A percentile compares a stretch with the other conserved stretches of the same genome.
phyloP scores from a whole-genome alignment of 1,284 basidiomycete genomes.

The Cutaneotrichosporon sp. region DNA sequence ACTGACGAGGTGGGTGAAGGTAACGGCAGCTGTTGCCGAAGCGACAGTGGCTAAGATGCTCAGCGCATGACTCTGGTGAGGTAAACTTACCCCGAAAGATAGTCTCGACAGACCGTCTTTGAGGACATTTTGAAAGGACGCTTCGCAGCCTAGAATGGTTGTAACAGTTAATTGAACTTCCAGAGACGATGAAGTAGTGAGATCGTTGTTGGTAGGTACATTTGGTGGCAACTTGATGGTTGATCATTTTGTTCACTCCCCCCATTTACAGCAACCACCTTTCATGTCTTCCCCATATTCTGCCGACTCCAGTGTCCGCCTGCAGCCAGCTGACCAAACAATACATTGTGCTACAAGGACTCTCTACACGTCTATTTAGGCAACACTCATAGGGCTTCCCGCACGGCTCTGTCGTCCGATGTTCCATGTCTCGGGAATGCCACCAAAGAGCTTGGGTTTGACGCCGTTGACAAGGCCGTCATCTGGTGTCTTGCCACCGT shows the following conservation, averaged over 20 bases:
- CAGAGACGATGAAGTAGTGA: no score
- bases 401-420: slow-evolving; percentile 22
- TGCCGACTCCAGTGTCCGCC: no score
- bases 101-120: slow-evolving; percentile 16
- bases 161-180: no score
- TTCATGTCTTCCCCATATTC: no score
- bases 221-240: no score
- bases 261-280: no score
- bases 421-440: slow-evolving; percentile 23
- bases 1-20: slow-evolving; percentile 33
- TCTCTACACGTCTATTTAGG: slow-evolving; percentile 3
- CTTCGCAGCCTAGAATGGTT: no score
- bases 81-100: slow-evolving; percentile 9
- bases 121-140: slow-evolving; percentile 4
- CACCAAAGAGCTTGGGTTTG: slow-evolving; percentile 23
- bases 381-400: slow-evolving; percentile 22
- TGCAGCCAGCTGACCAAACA: background rate
- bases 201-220: no score
- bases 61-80: background rate
- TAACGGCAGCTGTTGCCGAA: slow-evolving; percentile 35
- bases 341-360: slow-evolving; percentile 2
- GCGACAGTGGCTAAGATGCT: slow-evolving; percentile 28
- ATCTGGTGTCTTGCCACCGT: slow-evolving; percentile 8
- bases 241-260: no score
- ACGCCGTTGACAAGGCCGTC: slow-evolving; percentile 20